These are phyloP conservation scores for Microsporum canis DNA, from an alignment of 2,329 filamentous ascomycete genomes.

Conservation along the genomic window DNA sequence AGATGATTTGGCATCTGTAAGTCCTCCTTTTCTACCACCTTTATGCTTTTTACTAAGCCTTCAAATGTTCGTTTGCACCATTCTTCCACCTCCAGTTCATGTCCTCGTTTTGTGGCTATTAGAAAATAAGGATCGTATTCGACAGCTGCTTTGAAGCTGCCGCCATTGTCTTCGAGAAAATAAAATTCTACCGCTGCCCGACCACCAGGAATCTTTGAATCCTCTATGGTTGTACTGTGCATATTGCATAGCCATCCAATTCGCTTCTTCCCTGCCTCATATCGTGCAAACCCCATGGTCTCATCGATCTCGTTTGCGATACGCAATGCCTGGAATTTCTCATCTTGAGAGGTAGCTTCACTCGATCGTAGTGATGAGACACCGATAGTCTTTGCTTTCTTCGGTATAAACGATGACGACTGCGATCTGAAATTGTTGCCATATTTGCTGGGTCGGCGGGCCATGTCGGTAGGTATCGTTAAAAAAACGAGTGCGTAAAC, in stretches of 20 bases:
- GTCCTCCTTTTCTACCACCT: conserved; percentile 80
- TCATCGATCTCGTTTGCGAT: conserved; percentile 88
- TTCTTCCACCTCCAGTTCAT: conserved; percentile 89
- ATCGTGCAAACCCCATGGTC: conserved; percentile 83
- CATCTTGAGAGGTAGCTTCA: conserved; percentile 83
- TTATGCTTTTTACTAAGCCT: conserved; percentile 68
- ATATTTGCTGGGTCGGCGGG: conserved; percentile 50
- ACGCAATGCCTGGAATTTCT: conserved; percentile 75
- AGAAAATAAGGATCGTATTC: conserved; percentile 97
- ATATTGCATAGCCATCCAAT: conserved; percentile 94
- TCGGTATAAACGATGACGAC: conserved; percentile 36
- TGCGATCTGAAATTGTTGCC: conserved; percentile 44
- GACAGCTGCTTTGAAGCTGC: conserved; percentile 89
- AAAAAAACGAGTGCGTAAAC: neutral
- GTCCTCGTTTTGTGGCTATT: conserved; percentile 75
- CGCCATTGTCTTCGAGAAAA: conserved; percentile 81
- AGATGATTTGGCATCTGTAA: conserved; percentile 91
- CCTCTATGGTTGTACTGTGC: conserved; percentile 75
- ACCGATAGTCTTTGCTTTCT: conserved; percentile 64
- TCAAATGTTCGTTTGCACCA: conserved; percentile 73
- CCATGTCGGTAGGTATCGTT: conserved; percentile 29
- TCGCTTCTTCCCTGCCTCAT: conserved; percentile 74
- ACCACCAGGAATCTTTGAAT: conserved; percentile 71
- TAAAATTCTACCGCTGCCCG: conserved; percentile 91
- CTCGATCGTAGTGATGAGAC: conserved; percentile 59